Evolutionary conservation across 2,329 filamentous ascomycete species (phyloP).

Genomic region (Colletotrichum australisinense): DNA sequence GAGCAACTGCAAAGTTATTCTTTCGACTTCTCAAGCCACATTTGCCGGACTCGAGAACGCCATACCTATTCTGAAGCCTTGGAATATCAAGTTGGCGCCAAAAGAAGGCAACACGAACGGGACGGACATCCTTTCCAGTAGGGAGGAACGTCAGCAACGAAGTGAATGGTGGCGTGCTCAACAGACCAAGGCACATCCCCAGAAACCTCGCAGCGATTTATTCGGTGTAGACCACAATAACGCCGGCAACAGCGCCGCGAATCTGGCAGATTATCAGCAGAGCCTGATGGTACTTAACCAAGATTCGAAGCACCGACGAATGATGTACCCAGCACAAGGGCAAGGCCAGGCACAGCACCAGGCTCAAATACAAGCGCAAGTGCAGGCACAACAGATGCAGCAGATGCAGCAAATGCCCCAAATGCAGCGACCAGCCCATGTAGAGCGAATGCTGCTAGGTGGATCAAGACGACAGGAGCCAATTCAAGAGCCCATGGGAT

Average conservation of each 20-base stretch:
- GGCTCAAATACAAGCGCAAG: no score
- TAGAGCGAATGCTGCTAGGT: not conserved
- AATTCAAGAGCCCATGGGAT: not conserved
- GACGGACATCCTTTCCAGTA: slow-evolving; percentile 49
- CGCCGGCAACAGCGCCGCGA: not conserved
- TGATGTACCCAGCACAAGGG: not conserved
- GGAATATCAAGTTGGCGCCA: slow-evolving; percentile 64
- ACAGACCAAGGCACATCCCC: slow-evolving; percentile 37
- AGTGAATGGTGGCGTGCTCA: slow-evolving; percentile 44
- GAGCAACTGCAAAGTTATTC: slow-evolving; percentile 67
- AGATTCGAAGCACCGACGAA: not conserved
- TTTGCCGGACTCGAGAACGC: slow-evolving; percentile 66
- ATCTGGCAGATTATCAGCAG: not conserved
- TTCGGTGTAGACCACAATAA: slow-evolving; percentile 8
- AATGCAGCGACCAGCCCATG: not conserved
- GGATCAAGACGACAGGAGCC: no score
- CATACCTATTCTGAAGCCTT: slow-evolving; percentile 65
- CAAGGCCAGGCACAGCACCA: not conserved
- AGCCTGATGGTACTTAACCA: slow-evolving; percentile 2
- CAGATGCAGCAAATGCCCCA: not conserved
- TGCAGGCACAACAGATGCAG: not conserved
- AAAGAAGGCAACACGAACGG: slow-evolving; percentile 33
- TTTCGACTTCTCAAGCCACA: slow-evolving; percentile 72
- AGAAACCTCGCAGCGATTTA: slow-evolving; percentile 40
- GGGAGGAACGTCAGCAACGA: slow-evolving; percentile 50